A percentile compares a stretch with the other conserved stretches of the same genome.
These are phyloP conservation scores for Punica granatum DNA, from an alignment of 345 rosid species.

Conservation along the genomic window DNA sequence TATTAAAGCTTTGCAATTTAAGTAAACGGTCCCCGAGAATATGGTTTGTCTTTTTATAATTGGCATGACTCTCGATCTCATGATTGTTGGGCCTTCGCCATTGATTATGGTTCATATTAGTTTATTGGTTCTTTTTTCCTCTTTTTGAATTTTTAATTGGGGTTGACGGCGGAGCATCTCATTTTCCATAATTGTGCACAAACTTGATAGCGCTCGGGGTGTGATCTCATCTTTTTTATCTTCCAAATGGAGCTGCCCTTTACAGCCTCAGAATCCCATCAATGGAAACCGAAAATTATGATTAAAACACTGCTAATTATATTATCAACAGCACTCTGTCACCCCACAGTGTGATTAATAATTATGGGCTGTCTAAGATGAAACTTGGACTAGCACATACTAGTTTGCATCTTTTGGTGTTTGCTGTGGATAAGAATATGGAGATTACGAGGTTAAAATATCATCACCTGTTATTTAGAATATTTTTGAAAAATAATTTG, in stretches of 20 bases:
- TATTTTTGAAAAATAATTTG: too few relatives aligned
- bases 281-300: background rate
- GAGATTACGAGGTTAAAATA: too few relatives aligned
- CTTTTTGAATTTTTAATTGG: conserved; percentile 1
- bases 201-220: background rate
- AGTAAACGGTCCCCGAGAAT: background rate
- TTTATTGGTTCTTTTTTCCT: background rate
- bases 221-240: conserved; percentile 3
- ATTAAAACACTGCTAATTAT: background rate
- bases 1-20: background rate
- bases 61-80: background rate
- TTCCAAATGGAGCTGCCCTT: conserved; percentile 2
- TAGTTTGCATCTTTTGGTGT: too few relatives aligned
- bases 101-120: background rate
- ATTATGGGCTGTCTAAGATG: background rate
- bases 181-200: background rate
- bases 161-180: conserved; percentile 13
- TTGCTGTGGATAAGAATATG: too few relatives aligned
- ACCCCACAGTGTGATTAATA: too few relatives aligned
- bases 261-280: background rate
- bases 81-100: conserved; percentile 9
- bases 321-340: too few relatives aligned
- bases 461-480: too few relatives aligned
- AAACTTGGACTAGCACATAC: background rate
- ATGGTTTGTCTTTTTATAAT: background rate